These are phyloP conservation scores for Nicotiana knightiana DNA, from an alignment of 257 asterid species.

Conservation along the genomic window DNA sequence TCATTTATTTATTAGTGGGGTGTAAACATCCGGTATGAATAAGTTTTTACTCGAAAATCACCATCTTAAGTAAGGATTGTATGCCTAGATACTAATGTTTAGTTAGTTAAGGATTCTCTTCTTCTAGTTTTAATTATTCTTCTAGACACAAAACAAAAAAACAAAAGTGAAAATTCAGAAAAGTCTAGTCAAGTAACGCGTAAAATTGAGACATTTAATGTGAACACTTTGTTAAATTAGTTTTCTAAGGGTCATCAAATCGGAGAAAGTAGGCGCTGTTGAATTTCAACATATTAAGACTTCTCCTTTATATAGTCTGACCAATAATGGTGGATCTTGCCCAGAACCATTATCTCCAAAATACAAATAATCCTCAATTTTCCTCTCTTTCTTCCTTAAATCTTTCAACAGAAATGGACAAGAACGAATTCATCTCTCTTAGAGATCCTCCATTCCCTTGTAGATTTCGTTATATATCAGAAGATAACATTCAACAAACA, in stretches of 20 bases:
- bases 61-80: no score
- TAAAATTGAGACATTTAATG: background rate
- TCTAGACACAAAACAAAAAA: background rate
- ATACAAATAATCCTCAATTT: background rate
- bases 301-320: background rate
- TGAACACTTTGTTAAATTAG: background rate
- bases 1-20: no score
- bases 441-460: background rate
- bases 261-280: background rate
- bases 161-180: background rate
- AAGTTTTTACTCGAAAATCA: no score
- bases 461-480: background rate
- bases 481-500: background rate
- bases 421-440: background rate
- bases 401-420: background rate
- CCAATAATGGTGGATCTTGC: background rate
- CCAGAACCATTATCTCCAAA: slow-evolving; percentile 2
- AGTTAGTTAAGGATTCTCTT: background rate
- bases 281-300: slow-evolving; percentile 1
- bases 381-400: background rate
- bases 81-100: no score
- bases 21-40: no score
- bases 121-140: background rate
- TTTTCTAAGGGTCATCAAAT: background rate
- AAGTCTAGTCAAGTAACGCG: slow-evolving; percentile 4